Conservation (phyloP, 352 stramenopile genomes). For the Phytophthora palmivora region DNA sequence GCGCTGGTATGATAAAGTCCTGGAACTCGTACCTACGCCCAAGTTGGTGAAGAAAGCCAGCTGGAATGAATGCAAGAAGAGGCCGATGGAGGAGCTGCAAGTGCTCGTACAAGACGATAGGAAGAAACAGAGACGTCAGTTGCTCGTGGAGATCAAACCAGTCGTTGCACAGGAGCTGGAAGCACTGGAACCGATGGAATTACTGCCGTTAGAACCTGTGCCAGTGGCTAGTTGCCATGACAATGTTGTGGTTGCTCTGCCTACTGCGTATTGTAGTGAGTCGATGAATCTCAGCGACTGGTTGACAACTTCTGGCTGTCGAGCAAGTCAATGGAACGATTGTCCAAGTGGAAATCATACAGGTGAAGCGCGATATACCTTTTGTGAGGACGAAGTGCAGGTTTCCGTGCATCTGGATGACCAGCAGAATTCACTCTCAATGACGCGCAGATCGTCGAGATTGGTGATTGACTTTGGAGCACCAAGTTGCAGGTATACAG, state of each 20-base stretch:
- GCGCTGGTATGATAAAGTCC: conserved; percentile 58
- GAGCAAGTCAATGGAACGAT: conserved; percentile 15
- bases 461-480: conserved; percentile 64
- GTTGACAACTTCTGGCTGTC: conserved; percentile 8
- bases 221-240: background rate
- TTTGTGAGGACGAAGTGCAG: conserved; percentile 27
- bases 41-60: conserved; percentile 44
- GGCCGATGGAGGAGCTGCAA: conserved; percentile 25
- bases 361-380: conserved; percentile 19
- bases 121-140: conserved; percentile 23
- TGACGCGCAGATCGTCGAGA: conserved; percentile 27
- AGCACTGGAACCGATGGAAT: conserved; percentile 8
- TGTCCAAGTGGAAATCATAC: conserved; percentile 5
- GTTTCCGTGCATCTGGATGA: conserved; percentile 20
- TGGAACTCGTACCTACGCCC: conserved; percentile 53
- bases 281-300: conserved; percentile 20
- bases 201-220: conserved; percentile 19
- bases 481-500: conserved; percentile 49
- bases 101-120: conserved; percentile 3
- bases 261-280: conserved; percentile 21
- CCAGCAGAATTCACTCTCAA: conserved; percentile 28
- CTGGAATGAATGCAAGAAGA: conserved; percentile 37
- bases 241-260: background rate
- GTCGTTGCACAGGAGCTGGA: background rate
- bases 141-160: background rate